Evolutionary conservation across 352 stramenopile species (phyloP).

Genomic region (Blastocystis sp.): DNA sequence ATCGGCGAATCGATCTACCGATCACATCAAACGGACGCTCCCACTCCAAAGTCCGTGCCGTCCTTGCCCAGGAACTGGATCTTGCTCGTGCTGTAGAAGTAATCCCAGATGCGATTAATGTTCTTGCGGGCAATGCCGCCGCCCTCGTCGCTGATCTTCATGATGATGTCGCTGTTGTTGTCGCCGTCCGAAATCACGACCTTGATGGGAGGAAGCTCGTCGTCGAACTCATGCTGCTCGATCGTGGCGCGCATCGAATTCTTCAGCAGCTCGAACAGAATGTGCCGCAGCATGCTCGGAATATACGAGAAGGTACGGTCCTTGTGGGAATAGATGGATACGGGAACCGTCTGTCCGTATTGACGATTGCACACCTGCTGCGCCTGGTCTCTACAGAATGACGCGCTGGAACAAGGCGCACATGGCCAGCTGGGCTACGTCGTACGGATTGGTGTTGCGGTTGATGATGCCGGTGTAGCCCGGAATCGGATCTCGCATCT

Average conservation of each 20-base stretch:
- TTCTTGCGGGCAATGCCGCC: slow-evolving; percentile 95
- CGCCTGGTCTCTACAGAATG: slow-evolving; percentile 93
- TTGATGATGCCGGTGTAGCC: slow-evolving; percentile 73
- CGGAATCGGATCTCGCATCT: slow-evolving; percentile 59
- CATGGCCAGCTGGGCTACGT: slow-evolving; percentile 32
- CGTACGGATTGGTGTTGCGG: slow-evolving; percentile 48
- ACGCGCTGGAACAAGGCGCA: slow-evolving; percentile 87
- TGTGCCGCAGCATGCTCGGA: slow-evolving; percentile 90
- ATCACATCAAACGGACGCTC: slow-evolving; percentile 75
- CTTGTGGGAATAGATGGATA: slow-evolving; percentile 92
- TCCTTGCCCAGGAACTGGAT: slow-evolving; percentile 77
- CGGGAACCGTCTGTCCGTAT: slow-evolving; percentile 96
- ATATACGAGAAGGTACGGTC: slow-evolving; percentile 98
- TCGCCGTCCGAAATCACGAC: slow-evolving; percentile 98
- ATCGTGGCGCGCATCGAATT: slow-evolving; percentile 97
- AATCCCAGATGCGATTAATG: slow-evolving; percentile 96
- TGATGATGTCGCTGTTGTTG: slow-evolving; percentile 97
- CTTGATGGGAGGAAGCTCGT: slow-evolving; percentile 90
- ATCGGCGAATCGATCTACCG: slow-evolving; percentile 80
- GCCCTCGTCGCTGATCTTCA: slow-evolving; percentile 99
- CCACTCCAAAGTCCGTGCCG: slow-evolving; percentile 79
- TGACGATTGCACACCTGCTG: slow-evolving; percentile 96
- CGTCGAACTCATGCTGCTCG: slow-evolving; percentile 93
- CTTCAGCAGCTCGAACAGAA: slow-evolving; percentile 98
- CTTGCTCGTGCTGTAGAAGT: slow-evolving; percentile 95